Base-by-base conservation (phyloP, 1,284 basidiomycete species). In the Acaromyces ingoldii region DNA sequence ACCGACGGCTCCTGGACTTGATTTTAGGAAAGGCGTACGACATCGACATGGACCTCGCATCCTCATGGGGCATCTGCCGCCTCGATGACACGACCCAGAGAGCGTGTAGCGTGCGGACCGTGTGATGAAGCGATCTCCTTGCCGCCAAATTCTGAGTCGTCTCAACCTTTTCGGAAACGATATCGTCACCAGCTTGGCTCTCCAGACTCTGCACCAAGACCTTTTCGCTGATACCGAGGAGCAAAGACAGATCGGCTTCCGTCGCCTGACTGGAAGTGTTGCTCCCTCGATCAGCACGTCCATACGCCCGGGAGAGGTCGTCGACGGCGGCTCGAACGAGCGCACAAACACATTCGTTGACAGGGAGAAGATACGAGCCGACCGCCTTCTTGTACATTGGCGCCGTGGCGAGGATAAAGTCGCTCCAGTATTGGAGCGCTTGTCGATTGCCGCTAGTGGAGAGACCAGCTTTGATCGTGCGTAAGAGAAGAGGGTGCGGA, bases 401-500 rank as follows among this genome's bases (percentile, higher is more conserved):
- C 6, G 92, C 79, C 0, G 89, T 88, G 85, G 89, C 89, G 49
- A 96, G 81, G 52, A 96, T 81, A 72, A 98, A 97, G 75, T 97
- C 93, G 21, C 96, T 81, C 93, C 93, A 98, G 71, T 95, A 89
- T 69, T 93, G 90, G 11, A 95, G 77, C 21, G 92, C 81, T 1
- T 88, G 81, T 19, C 85, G 83, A 75, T 92, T 93, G 21, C 81
- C 78, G 4, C 81, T 78, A 4, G 79, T 76, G 4, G 84, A 79
- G 37, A 97, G 84, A 0, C 89, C 93, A 67, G 91, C 87, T 15
- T 87, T 80, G 19, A 97, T 78, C 1, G 86, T 84, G 60, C 85
- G 85, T 0, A 88, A 81, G 25, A 97, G 78, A 10, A 91, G 79
- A 0, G 86, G 72, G 25, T 77, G 65, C 19, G 60, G 53, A 38